A percentile compares a stretch with the other conserved stretches of the same genome.
These are phyloP conservation scores for Fraxinus ornus DNA, from an alignment of 305 asterid species.

Conservation along the genomic window DNA sequence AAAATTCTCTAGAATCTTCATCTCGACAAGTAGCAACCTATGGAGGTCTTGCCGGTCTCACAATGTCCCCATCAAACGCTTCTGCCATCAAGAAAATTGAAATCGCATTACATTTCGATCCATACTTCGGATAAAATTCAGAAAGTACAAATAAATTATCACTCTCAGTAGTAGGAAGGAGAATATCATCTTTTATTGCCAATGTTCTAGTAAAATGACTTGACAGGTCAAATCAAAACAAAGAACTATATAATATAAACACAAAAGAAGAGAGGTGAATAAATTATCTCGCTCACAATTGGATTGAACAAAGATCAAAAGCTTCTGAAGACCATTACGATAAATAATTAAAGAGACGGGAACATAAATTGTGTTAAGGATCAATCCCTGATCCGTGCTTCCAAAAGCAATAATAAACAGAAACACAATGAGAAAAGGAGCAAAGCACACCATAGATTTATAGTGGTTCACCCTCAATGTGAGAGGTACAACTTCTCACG, in stretches of 20 bases:
- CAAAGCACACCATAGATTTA: neutral
- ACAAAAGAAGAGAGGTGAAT: neutral
- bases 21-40: slow-evolving; percentile 25
- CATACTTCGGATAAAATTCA: neutral
- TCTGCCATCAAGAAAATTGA: slow-evolving; percentile 35
- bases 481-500: neutral
- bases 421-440: neutral
- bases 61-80: slow-evolving; percentile 39
- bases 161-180: neutral
- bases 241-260: neutral
- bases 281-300: neutral
- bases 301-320: neutral
- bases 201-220: neutral
- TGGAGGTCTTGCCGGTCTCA: slow-evolving; percentile 28
- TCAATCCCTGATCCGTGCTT: neutral
- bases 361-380: neutral
- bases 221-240: neutral
- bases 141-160: neutral
- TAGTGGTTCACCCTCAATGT: neutral
- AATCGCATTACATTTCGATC: slow-evolving; percentile 10
- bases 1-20: slow-evolving; percentile 11
- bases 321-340: neutral
- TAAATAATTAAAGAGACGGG: neutral
- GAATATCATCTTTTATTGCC: neutral
- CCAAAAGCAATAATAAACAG: neutral